Base-by-base conservation (phyloP, 225 moss, liverwort and hornwort species). In the Lunularia cruciata region DNA sequence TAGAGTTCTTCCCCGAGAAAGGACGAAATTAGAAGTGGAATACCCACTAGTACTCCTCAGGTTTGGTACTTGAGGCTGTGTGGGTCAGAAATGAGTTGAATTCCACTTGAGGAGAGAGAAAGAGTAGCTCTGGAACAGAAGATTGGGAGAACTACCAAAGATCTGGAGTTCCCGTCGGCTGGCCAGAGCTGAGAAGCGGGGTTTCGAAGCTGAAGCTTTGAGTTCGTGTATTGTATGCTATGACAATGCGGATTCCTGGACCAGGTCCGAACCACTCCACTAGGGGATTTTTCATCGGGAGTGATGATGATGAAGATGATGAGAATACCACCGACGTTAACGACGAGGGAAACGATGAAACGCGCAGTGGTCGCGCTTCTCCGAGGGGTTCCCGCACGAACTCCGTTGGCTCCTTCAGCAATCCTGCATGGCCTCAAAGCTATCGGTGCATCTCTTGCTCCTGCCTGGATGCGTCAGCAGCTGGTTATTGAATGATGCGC, bases 351-450 rank as follows among this genome's bases (percentile, higher is more conserved):
- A 52, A 69, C 0, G 55, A 60, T 23, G 61, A 3, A n/a, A 48
- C 33, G 20, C 63, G 72, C 25, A 69, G 69, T 10, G 74, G 77
- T 37, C 74, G 73, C 45, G 74, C 74, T 52, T 52, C 57, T 42
- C 82, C 40, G 40, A 40, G 40, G 13, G 40, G 67, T 51, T 73
- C 74, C 31, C 77, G 74, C 57, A 23, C 34, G 20, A 13, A 62
- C 40, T 55, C 74, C 59, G 47, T 69, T 15, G 68, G 53, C 19
- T 78, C 82, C 22, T 73, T 83, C 67, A 66, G 49, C 15, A 71
- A 67, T 39, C 82, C 82, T 37, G 53, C 23, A 27, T 83, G 82
- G 82, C 82, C 82, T 35, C 75, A 64, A 55, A 83, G 82, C 46
- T 83, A 83, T 64, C 55, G 60, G 80, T 68, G 71, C 31, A 49